These are phyloP conservation scores for Babesia bigemina DNA, from an alignment of 169 alveolate species.

Conservation along the genomic window DNA sequence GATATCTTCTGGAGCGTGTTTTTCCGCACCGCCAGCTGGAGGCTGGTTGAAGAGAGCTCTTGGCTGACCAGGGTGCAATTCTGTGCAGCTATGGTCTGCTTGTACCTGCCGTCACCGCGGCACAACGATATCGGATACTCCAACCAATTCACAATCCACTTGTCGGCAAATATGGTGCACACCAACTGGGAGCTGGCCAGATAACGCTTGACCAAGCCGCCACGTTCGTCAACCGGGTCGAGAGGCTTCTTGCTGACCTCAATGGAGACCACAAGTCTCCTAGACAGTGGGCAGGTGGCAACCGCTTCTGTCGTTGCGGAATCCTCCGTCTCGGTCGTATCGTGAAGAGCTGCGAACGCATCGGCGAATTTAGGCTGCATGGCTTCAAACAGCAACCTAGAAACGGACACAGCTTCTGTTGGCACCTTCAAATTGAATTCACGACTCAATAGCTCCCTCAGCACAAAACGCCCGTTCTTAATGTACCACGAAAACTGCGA, in stretches of 20 bases:
- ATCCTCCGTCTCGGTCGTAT: background rate
- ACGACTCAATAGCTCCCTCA: slow-evolving; percentile 48
- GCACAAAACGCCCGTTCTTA: slow-evolving; percentile 53
- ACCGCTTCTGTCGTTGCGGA: background rate
- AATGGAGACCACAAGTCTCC: slow-evolving; percentile 41
- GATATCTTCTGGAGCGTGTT: slow-evolving; percentile 36
- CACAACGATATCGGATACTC: slow-evolving; percentile 60
- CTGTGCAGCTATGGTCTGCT: slow-evolving; percentile 62
- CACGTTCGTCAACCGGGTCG: slow-evolving; percentile 56
- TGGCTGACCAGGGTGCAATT: slow-evolving; percentile 54
- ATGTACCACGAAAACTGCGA: slow-evolving; percentile 51
- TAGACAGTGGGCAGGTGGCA: slow-evolving; percentile 15
- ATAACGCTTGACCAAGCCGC: slow-evolving; percentile 30
- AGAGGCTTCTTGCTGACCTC: slow-evolving; percentile 45
- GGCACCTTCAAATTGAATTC: slow-evolving; percentile 47
- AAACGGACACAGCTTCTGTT: slow-evolving; percentile 17
- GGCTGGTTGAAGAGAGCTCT: slow-evolving; percentile 53
- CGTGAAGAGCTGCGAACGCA: background rate
- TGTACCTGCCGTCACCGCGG: slow-evolving; percentile 61
- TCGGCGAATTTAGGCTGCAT: slow-evolving; percentile 43
- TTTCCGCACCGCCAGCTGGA: slow-evolving; percentile 62
- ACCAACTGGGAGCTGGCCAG: slow-evolving; percentile 61
- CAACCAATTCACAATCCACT: slow-evolving; percentile 68
- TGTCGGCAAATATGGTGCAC: slow-evolving; percentile 55
- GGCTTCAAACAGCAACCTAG: slow-evolving; percentile 43